Evolutionary conservation across 2,329 filamentous ascomycete genomes (phyloP), one percentile per base, ranked within the genome.

Genomic region (Venturia effusa): DNA sequence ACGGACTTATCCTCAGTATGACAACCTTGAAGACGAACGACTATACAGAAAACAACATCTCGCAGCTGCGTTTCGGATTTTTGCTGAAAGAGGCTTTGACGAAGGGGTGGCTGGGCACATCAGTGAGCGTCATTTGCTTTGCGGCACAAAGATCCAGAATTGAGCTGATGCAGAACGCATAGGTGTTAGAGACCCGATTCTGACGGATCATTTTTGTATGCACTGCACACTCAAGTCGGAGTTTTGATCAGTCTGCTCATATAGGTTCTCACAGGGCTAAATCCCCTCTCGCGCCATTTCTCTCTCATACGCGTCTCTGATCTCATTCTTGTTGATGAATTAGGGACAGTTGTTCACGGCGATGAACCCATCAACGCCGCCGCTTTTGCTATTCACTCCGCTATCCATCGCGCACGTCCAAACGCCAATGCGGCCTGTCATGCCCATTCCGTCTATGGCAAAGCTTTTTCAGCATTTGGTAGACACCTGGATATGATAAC

Each of bases 381-480:
- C 0, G 78, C 77, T 0, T 80, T 79, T 66, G 75, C 76, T 0
- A 80, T 80, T 45, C 78, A 80, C 66, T 75, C 74, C 4, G 78
- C 77, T 41, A 75, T 77, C 48, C 74, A 75, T 59, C 70, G 68
- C 64, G 67, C 71, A 15, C 65, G 73, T 24, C 71, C 74, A 7
- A 74, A 77, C 64, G 72, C 77, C 3, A 70, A 76, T 67, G 76
- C 73, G 0, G 76, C 76, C 8, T 78, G 76, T 62, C 78, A 79
- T 68, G 76, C 77, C 19, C 79, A 80, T 65, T 75, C 71, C 39
- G 75, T 78, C 0, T 75, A 78, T 64, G 79, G 79, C 4, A 80
- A 80, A 66, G 79, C 78, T 0, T 81, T 74, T 62, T 75, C 73
- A 22, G 76, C 75, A 0, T 81, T 81, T 68, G 79, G 79, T 0